Evolutionary conservation across 2,329 filamentous ascomycete genomes (phyloP).

Genomic region (Stemphylium beticola): DNA sequence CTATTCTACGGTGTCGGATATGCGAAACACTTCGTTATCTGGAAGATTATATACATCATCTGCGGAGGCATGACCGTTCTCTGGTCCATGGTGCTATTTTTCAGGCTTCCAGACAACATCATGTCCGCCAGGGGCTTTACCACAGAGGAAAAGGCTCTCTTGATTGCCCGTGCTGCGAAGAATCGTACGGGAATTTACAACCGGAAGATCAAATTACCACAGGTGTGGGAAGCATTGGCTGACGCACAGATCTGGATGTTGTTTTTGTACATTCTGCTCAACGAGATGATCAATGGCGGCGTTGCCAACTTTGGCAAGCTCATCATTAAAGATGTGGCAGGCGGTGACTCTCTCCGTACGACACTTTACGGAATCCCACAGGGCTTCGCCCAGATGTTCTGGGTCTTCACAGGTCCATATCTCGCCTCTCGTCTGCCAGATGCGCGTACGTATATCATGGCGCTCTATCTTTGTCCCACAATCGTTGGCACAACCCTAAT

Average conservation of each 20-base stretch:
- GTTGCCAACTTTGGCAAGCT: conserved; percentile 63
- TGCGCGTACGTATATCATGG: conserved; percentile 60
- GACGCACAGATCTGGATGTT: conserved; percentile 56
- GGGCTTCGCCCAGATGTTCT: conserved; percentile 62
- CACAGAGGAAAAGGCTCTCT: conserved; percentile 52
- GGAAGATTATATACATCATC: conserved; percentile 55
- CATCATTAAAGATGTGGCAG: conserved; percentile 60
- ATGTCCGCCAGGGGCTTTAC: conserved; percentile 52
- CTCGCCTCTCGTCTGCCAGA: conserved; percentile 60
- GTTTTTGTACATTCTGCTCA: conserved; percentile 57
- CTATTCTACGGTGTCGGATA: conserved; percentile 52
- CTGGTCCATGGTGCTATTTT: conserved; percentile 53
- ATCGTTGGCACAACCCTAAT: conserved; percentile 58
- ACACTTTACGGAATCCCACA: conserved; percentile 62
- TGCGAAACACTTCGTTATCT: conserved; percentile 51
- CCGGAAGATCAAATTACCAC: conserved; percentile 55
- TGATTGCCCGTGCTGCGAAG: conserved; percentile 50
- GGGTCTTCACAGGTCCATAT: conserved; percentile 60
- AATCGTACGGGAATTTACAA: conserved; percentile 54
- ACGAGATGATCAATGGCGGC: conserved; percentile 62
- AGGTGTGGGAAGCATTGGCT: conserved; percentile 56
- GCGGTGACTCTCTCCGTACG: conserved; percentile 52
- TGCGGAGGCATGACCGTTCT: conserved; percentile 53
- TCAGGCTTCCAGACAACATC: conserved; percentile 51
- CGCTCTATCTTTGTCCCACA: conserved; percentile 59